Percentiles rank a stretch among this genome's conserved stretches.
phyloP scores from a whole-genome alignment of 441 rosid genomes.

The Dalechampia spathulata region DNA sequence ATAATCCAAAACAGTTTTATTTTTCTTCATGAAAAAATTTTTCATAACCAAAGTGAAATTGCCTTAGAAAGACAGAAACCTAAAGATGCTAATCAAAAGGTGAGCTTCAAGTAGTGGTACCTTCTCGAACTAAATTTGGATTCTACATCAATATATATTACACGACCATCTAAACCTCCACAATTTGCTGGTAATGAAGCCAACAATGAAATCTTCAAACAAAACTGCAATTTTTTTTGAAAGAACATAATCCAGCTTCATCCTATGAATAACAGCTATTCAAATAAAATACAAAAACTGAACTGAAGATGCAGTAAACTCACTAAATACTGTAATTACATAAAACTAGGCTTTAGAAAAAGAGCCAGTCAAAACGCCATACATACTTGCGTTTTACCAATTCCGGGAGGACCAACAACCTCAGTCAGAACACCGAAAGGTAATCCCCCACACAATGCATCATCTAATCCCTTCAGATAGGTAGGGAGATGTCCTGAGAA shows the following conservation, averaged over 20 bases:
- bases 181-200: conserved; percentile 58
- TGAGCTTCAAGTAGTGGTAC: conserved; percentile 23
- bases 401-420: conserved; percentile 85
- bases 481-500: conserved; percentile 72
- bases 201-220: conserved; percentile 68
- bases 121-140: conserved; percentile 82
- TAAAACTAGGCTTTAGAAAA: not conserved
- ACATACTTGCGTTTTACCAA: conserved; percentile 83
- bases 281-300: too few relatives aligned
- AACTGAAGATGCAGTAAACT: too few relatives aligned
- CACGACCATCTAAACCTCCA: conserved; percentile 81
- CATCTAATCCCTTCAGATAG: conserved; percentile 65
- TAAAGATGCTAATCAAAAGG: not conserved
- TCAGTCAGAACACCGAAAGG: conserved; percentile 89
- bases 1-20: not conserved
- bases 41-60: not conserved
- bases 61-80: conserved; percentile 4
- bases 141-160: conserved; percentile 74
- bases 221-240: conserved; percentile 39
- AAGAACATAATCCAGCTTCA: too few relatives aligned
- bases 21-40: not conserved
- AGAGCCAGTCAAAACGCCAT: not conserved
- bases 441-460: conserved; percentile 70
- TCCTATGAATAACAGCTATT: too few relatives aligned
- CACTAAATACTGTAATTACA: too few relatives aligned